A percentile compares a stretch with the other conserved stretches of the same genome.
Conservation (phyloP, 371 early-diverging fungal genomes). For the Batkoa obscura region DNA sequence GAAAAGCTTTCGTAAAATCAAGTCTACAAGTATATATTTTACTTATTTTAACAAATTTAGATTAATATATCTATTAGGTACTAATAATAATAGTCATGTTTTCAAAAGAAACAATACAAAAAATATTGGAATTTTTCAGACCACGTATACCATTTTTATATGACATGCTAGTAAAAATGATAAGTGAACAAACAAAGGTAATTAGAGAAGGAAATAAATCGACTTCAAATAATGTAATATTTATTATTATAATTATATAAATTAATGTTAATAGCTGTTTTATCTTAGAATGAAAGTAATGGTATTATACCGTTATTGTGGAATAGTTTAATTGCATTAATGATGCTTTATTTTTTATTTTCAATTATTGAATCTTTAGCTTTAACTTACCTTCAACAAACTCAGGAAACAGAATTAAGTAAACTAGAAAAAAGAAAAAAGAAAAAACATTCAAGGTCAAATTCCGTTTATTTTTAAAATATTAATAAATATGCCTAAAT, state of each 20-base stretch:
- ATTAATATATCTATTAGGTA: background rate
- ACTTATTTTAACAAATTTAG: background rate
- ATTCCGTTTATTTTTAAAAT: background rate
- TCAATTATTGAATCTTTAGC: slow-evolving; percentile 69
- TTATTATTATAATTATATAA: no score
- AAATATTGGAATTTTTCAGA: slow-evolving; percentile 23
- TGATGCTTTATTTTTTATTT: slow-evolving; percentile 62
- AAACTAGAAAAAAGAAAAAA: background rate
- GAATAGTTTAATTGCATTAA: slow-evolving; percentile 56
- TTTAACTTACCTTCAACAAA: background rate
- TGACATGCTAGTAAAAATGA: slow-evolving; percentile 20
- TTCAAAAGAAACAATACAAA: slow-evolving; percentile 38
- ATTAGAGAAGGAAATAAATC: slow-evolving; percentile 10
- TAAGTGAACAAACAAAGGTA: slow-evolving; percentile 23
- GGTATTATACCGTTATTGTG: slow-evolving; percentile 30
- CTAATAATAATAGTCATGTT: slow-evolving; percentile 24
- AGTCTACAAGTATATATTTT: slow-evolving; percentile 38
- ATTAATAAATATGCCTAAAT: background rate
- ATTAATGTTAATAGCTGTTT: background rate
- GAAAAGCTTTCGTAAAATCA: slow-evolving; percentile 75
- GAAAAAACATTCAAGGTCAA: background rate
- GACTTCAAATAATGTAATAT: background rate
- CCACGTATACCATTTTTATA: slow-evolving; percentile 24
- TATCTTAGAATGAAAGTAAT: slow-evolving; percentile 8
- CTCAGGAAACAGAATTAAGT: background rate